Evolutionary conservation across 768 basidiomycete species (phyloP).

Genomic region (Pulveroboletus sp.): DNA sequence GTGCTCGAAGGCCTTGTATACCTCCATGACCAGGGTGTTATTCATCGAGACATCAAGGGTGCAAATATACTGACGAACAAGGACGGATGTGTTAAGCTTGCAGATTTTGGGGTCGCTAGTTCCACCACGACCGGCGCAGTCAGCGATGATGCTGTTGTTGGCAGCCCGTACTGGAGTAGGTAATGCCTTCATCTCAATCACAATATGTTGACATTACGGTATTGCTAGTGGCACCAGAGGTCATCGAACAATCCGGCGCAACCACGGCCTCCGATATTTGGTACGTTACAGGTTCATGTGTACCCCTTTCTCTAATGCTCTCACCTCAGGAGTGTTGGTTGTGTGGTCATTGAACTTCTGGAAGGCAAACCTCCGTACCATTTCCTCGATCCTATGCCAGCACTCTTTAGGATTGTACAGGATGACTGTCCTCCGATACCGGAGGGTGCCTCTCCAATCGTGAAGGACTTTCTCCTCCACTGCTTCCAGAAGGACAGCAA

Average conservation of each 20-base stretch:
- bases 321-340: conserved; percentile 71
- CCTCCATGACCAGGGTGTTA: conserved; percentile 98
- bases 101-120: conserved; percentile 96
- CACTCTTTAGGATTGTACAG: conserved; percentile 96
- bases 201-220: conserved; percentile 2
- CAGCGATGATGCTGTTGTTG: conserved; percentile 88
- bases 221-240: conserved; percentile 88
- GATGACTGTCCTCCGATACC: conserved; percentile 97
- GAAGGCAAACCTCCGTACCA: conserved; percentile 94
- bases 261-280: conserved; percentile 98
- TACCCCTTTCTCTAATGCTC: background rate
- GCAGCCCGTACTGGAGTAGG: conserved; percentile 98
- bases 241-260: conserved; percentile 96
- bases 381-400: conserved; percentile 95
- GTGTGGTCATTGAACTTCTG: conserved; percentile 91
- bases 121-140: conserved; percentile 69
- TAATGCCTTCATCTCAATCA: conserved; percentile 14
- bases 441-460: conserved; percentile 89
- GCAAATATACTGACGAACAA: conserved; percentile 99
- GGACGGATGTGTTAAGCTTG: conserved; percentile 97
- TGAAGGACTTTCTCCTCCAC: conserved; percentile 93
- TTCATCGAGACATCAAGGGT: conserved; percentile 98
- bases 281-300: conserved; percentile 34
- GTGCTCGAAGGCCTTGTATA: conserved; percentile 94
- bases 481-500: conserved; percentile 99